Conservation (phyloP, 441 rosid species). For the Erodium texanum region DNA sequence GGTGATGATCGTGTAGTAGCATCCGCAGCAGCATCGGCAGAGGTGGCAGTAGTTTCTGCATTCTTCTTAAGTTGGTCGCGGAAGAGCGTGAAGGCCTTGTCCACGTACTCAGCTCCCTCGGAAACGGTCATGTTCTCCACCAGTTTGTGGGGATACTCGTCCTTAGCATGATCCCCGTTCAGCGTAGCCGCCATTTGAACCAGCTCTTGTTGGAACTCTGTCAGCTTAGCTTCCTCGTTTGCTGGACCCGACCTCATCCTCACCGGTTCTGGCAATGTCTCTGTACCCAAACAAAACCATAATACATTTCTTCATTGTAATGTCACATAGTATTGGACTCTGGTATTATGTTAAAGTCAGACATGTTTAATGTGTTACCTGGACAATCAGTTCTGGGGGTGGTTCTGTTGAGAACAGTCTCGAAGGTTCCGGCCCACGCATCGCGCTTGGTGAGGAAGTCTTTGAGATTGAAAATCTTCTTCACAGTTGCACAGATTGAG, state of each 20-base stretch:
- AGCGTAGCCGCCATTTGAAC: slow-evolving; percentile 65
- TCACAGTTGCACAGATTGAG: slow-evolving; percentile 73
- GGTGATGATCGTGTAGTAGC: slow-evolving; percentile 18
- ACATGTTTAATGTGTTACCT: not conserved
- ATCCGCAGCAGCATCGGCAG: too few species aligned
- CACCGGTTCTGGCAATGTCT: slow-evolving; percentile 40
- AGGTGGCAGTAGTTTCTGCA: slow-evolving; percentile 24
- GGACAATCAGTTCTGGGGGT: slow-evolving; percentile 67
- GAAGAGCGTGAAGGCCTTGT: slow-evolving; percentile 42
- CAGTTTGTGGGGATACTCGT: slow-evolving; percentile 41
- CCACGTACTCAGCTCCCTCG: slow-evolving; percentile 45
- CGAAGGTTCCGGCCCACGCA: slow-evolving; percentile 90
- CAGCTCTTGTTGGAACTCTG: slow-evolving; percentile 70
- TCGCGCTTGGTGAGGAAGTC: slow-evolving; percentile 83
- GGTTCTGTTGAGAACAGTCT: slow-evolving; percentile 44
- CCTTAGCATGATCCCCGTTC: slow-evolving; percentile 54
- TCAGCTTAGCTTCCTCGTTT: slow-evolving; percentile 42
- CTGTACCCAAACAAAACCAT: slow-evolving; percentile 16
- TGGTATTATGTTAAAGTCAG: too few species aligned
- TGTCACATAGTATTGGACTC: too few species aligned
- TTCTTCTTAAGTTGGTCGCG: slow-evolving; percentile 38
- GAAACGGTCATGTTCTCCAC: slow-evolving; percentile 52
- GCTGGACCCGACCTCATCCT: slow-evolving; percentile 35
- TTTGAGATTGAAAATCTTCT: slow-evolving; percentile 70
- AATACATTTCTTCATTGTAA: not conserved